Conservation (phyloP, 2,329 filamentous ascomycete species). For the Verticillium tricorpus region DNA sequence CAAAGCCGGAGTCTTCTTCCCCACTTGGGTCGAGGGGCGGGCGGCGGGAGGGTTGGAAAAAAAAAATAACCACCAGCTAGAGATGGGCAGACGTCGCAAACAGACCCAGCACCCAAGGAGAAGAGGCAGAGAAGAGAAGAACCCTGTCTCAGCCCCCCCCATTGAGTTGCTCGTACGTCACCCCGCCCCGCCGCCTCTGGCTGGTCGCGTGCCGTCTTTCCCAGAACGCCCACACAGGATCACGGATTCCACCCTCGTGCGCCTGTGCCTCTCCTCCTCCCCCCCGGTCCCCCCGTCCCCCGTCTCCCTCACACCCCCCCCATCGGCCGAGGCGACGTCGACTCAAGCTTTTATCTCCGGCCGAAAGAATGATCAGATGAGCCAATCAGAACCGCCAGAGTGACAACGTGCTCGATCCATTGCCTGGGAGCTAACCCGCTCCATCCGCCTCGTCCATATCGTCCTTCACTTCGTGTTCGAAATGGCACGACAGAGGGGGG, state of each 20-base stretch:
- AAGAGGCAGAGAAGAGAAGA: background rate
- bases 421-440: constrained; percentile 13
- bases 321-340: background rate
- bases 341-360: background rate
- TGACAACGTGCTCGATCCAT: constrained; percentile 14
- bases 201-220: background rate
- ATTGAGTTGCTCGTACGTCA: background rate
- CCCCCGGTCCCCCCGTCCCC: background rate
- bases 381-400: constrained; percentile 6
- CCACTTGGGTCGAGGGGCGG: too few species aligned
- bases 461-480: background rate
- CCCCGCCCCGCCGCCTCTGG: background rate
- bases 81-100: background rate
- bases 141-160: background rate
- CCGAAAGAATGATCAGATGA: background rate
- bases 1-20: too few species aligned
- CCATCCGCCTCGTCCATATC: constrained; percentile 6
- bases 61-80: background rate
- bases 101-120: too few species aligned
- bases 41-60: too few species aligned
- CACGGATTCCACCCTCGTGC: background rate
- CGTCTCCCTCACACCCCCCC: background rate
- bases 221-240: background rate
- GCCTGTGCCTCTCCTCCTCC: background rate
- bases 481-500: background rate